Conservation (phyloP, 192 early-diverging fungal genomes). For the Coemansia sp. region DNA sequence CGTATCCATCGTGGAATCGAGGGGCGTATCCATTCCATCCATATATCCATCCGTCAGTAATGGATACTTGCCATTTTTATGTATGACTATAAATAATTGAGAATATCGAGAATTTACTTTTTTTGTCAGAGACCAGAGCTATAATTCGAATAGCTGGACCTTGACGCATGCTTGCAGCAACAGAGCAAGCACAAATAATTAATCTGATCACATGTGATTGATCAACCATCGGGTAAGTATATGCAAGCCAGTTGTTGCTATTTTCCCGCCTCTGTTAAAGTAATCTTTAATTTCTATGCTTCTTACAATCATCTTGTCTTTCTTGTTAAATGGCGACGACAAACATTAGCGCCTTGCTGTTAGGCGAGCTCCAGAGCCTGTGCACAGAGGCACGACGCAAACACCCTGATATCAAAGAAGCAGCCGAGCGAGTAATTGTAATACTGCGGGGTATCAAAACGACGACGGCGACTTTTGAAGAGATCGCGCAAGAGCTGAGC, state of each 20-base stretch:
- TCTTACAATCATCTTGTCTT: not conserved
- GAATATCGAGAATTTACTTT: conserved; percentile 2
- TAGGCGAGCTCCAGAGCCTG: conserved; percentile 79
- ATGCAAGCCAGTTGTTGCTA: too few species aligned
- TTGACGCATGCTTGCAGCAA: too few species aligned
- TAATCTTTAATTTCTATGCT: not conserved
- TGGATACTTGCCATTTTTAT: conserved; percentile 23
- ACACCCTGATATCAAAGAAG: conserved; percentile 94
- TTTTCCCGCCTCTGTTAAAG: not conserved
- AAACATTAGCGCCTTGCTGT: conserved; percentile 58
- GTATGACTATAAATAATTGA: not conserved
- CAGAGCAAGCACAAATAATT: too few species aligned
- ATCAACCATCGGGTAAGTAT: too few species aligned
- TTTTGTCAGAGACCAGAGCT: not conserved
- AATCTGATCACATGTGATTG: too few species aligned
- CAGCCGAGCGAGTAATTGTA: conserved; percentile 61
- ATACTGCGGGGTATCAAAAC: conserved; percentile 55
- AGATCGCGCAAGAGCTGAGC: conserved; percentile 65
- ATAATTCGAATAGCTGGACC: not conserved
- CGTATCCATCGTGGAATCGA: too few species aligned
- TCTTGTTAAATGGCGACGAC: conserved; percentile 21
- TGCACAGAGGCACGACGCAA: conserved; percentile 87
- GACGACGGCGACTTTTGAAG: conserved; percentile 20
- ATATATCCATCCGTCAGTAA: conserved; percentile 13
- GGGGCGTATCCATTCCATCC: not conserved